Base-by-base conservation (phyloP, 2,329 filamentous ascomycete species). In the Fusarium sp. region DNA sequence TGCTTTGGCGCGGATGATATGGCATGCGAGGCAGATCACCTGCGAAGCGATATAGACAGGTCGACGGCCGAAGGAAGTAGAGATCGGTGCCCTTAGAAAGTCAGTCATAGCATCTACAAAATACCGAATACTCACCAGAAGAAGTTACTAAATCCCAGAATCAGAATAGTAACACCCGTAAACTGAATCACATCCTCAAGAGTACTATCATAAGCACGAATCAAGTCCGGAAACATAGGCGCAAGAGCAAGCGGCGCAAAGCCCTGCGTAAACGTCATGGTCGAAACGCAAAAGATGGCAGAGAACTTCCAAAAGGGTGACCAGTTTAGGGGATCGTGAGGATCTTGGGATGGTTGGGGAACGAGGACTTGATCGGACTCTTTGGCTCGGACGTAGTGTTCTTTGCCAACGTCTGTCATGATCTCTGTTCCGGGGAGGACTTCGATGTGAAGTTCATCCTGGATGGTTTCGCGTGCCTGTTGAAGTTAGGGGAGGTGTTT, bases 371-470 rank as follows among this genome's bases (percentile, higher is more conserved):
- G 56, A 20, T 74, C 47, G 0, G 72, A 71, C 30, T 64, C 45
- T 47, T 73, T 69, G 51, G 32, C 67, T 50, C 67, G 63, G 47
- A 74, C 67, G 13, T 57, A 74, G 17, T 72, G 70, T 26, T 74
- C 59, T 32, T 66, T 69, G 22, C 72, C 71, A n/a, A 74, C 24
- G 22, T 74, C 72, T 14, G 70, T 59, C 72, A 74, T 74, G 48
- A 74, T 74, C 30, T 74, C 72, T 13, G 70, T 74, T 9, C 72
- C 72, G 0, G 72, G 72, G 32, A 74, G 50, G 17, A 74, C 63
- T 35, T 74, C 70, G 24, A 74, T 71, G 18, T 71, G 54, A 35
- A 74, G 72, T 26, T 74, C 66, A 73, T 74, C 48, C 20, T 74
- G 66, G 18, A 74, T 38, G 13, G n/a, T 38, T 35, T 66, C 41